phyloP scores from a whole-genome alignment of 306 rosid species.

The Dryas alaskensis region DNA sequence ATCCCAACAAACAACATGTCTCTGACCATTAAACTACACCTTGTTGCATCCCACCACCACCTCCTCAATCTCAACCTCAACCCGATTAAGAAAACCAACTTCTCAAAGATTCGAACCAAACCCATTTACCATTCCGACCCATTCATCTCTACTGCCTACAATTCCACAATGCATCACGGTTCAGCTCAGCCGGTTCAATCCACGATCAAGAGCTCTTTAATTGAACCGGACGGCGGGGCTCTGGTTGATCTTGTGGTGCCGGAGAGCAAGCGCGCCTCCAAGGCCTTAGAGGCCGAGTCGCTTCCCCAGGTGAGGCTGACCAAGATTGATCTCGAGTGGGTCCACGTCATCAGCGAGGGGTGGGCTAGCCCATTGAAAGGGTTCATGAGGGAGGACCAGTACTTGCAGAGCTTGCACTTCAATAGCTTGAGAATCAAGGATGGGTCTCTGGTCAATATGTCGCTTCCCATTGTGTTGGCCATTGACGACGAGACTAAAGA shows the following conservation, averaged over 20 bases:
- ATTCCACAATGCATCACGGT: slow-evolving; percentile 43
- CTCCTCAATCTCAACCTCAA: slow-evolving; percentile 24
- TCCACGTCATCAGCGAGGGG: slow-evolving; percentile 84
- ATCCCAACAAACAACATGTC: slow-evolving; percentile 42
- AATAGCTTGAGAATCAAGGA: slow-evolving; percentile 57
- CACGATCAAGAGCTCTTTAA: slow-evolving; percentile 66
- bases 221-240: slow-evolving; percentile 84
- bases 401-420: slow-evolving; percentile 91
- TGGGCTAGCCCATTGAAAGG: slow-evolving; percentile 95
- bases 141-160: slow-evolving; percentile 12
- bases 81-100: slow-evolving; percentile 21
- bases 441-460: slow-evolving; percentile 84
- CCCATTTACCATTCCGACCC: slow-evolving; percentile 48
- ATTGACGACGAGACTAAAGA: slow-evolving; percentile 68
- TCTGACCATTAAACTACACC: slow-evolving; percentile 53
- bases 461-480: slow-evolving; percentile 92
- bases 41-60: slow-evolving; percentile 33
- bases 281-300: slow-evolving; percentile 48
- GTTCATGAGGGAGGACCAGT: slow-evolving; percentile 91
- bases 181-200: slow-evolving; percentile 5
- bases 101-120: slow-evolving; percentile 24
- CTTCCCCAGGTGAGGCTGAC: slow-evolving; percentile 60
- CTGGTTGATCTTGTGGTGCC: slow-evolving; percentile 79
- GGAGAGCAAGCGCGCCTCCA: slow-evolving; percentile 44
- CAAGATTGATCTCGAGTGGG: slow-evolving; percentile 88